Evolutionary conservation across 1,139 yeast species (phyloP).

Genomic region (Casaregolazyma lundiana): DNA sequence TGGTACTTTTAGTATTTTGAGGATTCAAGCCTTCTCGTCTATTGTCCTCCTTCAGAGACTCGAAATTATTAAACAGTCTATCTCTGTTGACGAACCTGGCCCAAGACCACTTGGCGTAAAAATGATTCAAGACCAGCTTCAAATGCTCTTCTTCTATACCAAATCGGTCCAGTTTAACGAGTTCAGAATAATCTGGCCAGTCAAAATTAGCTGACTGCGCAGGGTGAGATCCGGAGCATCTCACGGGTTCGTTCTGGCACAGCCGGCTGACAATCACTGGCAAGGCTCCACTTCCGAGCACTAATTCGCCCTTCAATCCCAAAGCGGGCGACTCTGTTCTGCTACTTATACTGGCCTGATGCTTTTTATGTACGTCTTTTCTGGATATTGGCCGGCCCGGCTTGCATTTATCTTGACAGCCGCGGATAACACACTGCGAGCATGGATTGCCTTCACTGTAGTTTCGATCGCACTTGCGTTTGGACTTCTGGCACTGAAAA

Average conservation of each 20-base stretch:
- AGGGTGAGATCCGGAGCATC: neutral
- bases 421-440: constrained; percentile 5
- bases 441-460: constrained; percentile 4
- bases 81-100: neutral
- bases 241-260: neutral
- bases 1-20: neutral
- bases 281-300: neutral
- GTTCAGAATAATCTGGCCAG: neutral
- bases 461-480: neutral
- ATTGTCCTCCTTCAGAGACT: neutral
- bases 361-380: neutral
- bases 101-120: neutral
- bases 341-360: too few relatives aligned
- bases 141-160: neutral
- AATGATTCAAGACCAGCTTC: neutral
- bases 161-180: neutral
- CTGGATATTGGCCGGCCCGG: constrained; percentile 7
- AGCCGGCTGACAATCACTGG: neutral
- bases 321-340: neutral
- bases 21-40: neutral
- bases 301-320: neutral
- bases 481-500: neutral
- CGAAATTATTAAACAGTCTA: neutral
- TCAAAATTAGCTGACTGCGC: neutral
- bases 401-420: constrained; percentile 1